Base-by-base conservation (phyloP, 108 stramenopile genomes). In the Pseudonitzschia multiseries region DNA sequence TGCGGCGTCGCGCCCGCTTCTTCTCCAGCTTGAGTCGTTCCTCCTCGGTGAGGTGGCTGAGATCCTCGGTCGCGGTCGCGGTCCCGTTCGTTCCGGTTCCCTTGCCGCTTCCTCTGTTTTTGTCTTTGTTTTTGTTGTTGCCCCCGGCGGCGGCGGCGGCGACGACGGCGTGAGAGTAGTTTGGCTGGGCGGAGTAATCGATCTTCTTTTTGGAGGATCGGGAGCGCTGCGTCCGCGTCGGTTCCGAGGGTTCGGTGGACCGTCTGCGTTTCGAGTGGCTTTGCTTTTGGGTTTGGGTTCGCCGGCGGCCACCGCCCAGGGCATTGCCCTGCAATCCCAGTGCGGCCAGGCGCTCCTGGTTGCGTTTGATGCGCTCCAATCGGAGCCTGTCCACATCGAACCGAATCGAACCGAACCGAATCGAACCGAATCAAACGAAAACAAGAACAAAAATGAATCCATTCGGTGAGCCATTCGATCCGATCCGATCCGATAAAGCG, bases 321-420 rank as follows among this genome's bases (percentile, higher is more conserved):
- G 36, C 36, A 36, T 36, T 6, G 36, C 36, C 2, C 36, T 48
- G 46, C 29, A 93, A 68, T 18, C 92, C 92, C 41, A 93, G 77
- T 54, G 66, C 42, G 22, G 78, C 78, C 14, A 93, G 74, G 29
- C 84, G 75, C 65, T 83, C 78, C 59, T 89, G 74, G 68, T 93
- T 93, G 22, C 92, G 79, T 67, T 81, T 69, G 62, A 93, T 93
- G 51, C 86, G 71, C 29, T 84, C 92, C 20, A 82, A 46, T 56
- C 92, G 89, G 51, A 86, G 72, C 41, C 78, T 79, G 40, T 20
- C 4, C 13, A 26, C 9, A n/a, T n/a, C 36, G 1, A 22, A 40
- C 5, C 28, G 29, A 74, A 20, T 14, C 44, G 36, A 36, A 6
- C 2, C 36, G 36, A n/a, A 36, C 6, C 6, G 36, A 5, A 36